Conservation (phyloP, 192 early-diverging fungal species). For the Backusella mclennaniae region DNA sequence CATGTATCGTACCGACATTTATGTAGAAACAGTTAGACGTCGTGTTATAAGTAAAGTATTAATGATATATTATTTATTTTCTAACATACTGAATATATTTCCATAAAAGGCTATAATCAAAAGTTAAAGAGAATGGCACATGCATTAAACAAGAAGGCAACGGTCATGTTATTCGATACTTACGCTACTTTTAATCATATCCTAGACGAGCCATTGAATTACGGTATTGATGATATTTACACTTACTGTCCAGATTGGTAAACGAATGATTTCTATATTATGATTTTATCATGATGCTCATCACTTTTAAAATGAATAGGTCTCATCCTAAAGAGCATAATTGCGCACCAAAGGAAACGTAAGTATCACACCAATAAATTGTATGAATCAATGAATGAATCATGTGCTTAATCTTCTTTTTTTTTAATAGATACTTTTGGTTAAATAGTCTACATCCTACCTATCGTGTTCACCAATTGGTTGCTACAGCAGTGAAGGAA, state of each 20-base stretch:
- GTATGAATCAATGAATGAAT: neutral
- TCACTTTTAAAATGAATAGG: neutral
- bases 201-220: neutral
- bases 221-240: slow-evolving; percentile 1
- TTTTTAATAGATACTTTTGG: slow-evolving; percentile 24
- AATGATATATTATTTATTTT: neutral
- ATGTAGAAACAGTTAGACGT: neutral
- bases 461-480: slow-evolving; percentile 4
- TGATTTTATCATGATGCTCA: neutral
- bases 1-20: neutral
- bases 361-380: neutral
- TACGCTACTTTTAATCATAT: slow-evolving; percentile 12
- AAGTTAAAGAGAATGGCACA: slow-evolving; percentile 14
- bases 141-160: neutral
- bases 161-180: slow-evolving; percentile 9
- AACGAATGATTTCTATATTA: neutral
- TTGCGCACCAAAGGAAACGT: neutral
- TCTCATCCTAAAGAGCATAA: neutral
- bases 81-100: neutral
- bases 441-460: slow-evolving; percentile 22
- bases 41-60: slow-evolving; percentile 5
- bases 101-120: slow-evolving; percentile 12
- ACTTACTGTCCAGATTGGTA: slow-evolving; percentile 15
- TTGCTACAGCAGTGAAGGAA: slow-evolving; percentile 1
- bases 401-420: neutral